Evolutionary conservation across 2,329 filamentous ascomycete species (phyloP).

Genomic region (Rhynchosporium graminicola): DNA sequence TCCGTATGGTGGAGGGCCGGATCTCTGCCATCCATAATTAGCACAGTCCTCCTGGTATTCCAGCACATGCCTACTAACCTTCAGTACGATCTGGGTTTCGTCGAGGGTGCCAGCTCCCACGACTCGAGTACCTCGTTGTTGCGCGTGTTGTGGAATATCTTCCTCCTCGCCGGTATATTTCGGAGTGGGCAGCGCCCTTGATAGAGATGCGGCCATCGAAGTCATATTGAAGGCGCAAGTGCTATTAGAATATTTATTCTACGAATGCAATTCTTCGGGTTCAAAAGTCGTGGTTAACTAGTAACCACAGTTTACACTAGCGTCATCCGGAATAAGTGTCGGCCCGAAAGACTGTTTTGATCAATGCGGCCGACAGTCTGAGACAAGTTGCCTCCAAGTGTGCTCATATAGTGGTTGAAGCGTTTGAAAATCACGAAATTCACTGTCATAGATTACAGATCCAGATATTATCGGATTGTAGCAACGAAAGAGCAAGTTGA

Average conservation of each 20-base stretch:
- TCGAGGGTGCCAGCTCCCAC: slow-evolving; percentile 78
- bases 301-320: too few species aligned
- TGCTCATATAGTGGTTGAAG: too few species aligned
- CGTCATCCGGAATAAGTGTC: too few species aligned
- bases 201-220: slow-evolving; percentile 70
- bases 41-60: slow-evolving; percentile 12
- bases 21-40: slow-evolving; percentile 53
- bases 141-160: slow-evolving; percentile 68
- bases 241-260: slow-evolving; percentile 14
- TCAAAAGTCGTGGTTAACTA: slow-evolving; percentile 24
- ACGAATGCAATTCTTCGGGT: slow-evolving; percentile 22
- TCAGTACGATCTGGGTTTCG: slow-evolving; percentile 81
- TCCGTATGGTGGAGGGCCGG: slow-evolving; percentile 84
- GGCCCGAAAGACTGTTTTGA: too few species aligned
- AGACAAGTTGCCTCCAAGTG: too few species aligned
- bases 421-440: background rate
- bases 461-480: background rate
- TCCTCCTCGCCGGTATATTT: slow-evolving; percentile 91
- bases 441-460: background rate
- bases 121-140: slow-evolving; percentile 79
- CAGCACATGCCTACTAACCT: slow-evolving; percentile 48
- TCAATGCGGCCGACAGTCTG: too few species aligned
- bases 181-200: slow-evolving; percentile 81
- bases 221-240: slow-evolving; percentile 52
- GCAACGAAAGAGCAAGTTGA: background rate